Base-by-base conservation (phyloP, 345 rosid genomes). In the Citrus hindsii region DNA sequence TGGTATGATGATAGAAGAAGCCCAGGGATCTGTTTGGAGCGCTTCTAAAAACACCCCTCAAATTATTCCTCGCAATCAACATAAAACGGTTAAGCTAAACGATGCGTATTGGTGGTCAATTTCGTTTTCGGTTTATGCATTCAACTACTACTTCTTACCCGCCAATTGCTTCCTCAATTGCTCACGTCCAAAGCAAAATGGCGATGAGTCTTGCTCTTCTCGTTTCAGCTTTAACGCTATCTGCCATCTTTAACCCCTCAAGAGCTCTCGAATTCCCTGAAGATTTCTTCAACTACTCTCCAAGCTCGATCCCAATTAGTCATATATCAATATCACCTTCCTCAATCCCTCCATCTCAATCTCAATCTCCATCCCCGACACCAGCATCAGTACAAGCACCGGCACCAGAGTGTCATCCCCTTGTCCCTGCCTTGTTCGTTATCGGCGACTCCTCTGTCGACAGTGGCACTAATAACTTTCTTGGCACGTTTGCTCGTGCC, bases 401-500 rank as follows among this genome's bases (percentile, higher is more conserved):
- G 6, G 16, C 85, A 24, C 37, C 67, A 2, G 40, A 19, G 27
- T 73, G 82, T 68, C 78, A 82, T 78, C 88, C 94, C 42, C 76
- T 90, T 4, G 89, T 85, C 37, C 97, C 93, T 14, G 98, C 93
- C 10, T 66, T 95, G 73, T 95, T 95, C 75, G 84, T 93, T 32
- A 85, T 92, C 3, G 98, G 98, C 1, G 97, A 95, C 84, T 95
- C 99, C 33, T 91, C 99, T 1, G 96, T 91, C 0, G 98, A 95
- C 73, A 86, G 90, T 51, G 98, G 98, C 76, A 93, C 91, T 62
- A 93, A 92, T 75, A 95, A 93, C 79, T 93, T 80, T 78, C 91
- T 95, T 1, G 98, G 92, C n/a, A 93, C 99, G n/a, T 84, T 95
- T 25, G 98, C 97, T 27, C 86, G 97, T 32, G 99, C 98, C 1